Evolutionary conservation across 768 basidiomycete species (phyloP), one percentile per base, ranked within the genome.

Genomic region (Heimioporus sp.): DNA sequence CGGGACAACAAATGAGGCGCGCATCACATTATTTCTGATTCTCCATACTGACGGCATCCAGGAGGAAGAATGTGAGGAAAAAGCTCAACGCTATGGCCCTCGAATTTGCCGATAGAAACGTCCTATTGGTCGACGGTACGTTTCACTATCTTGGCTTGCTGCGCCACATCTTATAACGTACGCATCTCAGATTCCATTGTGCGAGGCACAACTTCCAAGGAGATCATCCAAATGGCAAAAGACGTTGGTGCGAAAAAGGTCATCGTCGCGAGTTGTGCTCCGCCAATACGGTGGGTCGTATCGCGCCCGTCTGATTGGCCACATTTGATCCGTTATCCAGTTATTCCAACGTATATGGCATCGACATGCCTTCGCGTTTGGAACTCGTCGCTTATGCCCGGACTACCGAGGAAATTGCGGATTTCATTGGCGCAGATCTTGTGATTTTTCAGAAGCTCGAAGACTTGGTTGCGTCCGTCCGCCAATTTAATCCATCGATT

Each of bases 51-150:
- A 61, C 30, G 20, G 47, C 46, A 17, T 31, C 2, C 61, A 93
- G 93, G 70, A 83, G 79, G 60, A 97, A 95, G 78, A 98, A 95
- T 66, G 96, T 98, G 11, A 78, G 97, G 48, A 79, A 87, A 59
- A 99, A 99, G 70, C 75, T 98, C 52, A 99, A 98, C 65, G 96
- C 97, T 1, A 99, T 98, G 95, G 94, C 97, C 5, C 78, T 98
- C 48, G 97, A 99, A 72, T 99, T 99, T 65, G 81, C 79, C 10
- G 81, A 78, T 63, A 98, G 96, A 75, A 90, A 89, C 58, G 94
- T 99, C 5, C 80, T 99, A 38, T 80, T 99, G 43, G 97, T 99
- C 15, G 97, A 99, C 72, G 95, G 94, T 93, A 61, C 56, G 80
- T 54, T 30, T 48, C 30, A 47, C 8, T 36, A 4, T 32, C 12